Conservation (phyloP, 805 yeast species). For the Yueomyces sp. region DNA sequence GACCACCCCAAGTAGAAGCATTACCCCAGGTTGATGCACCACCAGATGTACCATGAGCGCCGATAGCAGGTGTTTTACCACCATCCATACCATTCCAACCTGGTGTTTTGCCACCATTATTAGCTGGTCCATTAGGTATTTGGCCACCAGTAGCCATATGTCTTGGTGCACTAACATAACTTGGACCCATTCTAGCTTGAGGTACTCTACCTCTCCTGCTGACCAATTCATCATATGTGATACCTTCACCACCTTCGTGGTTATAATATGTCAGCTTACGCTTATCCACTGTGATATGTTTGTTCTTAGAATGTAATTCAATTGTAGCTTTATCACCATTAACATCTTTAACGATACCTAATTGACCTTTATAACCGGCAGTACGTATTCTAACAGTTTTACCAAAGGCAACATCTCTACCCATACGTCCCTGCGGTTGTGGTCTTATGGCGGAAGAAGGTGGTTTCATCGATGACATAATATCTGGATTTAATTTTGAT, state of each 20-base stretch:
- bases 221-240: slow-evolving; percentile 69
- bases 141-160: slow-evolving; percentile 23
- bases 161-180: slow-evolving; percentile 24
- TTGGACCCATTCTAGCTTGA: slow-evolving; percentile 24
- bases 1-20: slow-evolving; percentile 30
- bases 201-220: slow-evolving; percentile 34
- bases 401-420: slow-evolving; percentile 70
- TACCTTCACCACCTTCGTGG: slow-evolving; percentile 47
- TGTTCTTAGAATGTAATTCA: slow-evolving; percentile 85
- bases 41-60: slow-evolving; percentile 20
- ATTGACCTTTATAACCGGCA: slow-evolving; percentile 85
- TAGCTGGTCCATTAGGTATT: slow-evolving; percentile 20
- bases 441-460: slow-evolving; percentile 30
- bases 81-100: slow-evolving; percentile 44
- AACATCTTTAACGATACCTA: slow-evolving; percentile 87
- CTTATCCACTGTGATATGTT: slow-evolving; percentile 75
- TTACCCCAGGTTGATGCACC: slow-evolving; percentile 19
- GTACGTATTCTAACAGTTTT: slow-evolving; percentile 81
- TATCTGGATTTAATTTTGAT: slow-evolving; percentile 73
- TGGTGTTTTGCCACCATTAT: slow-evolving; percentile 33
- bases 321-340: slow-evolving; percentile 86
- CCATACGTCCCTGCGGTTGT: slow-evolving; percentile 43
- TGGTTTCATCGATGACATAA: slow-evolving; percentile 34
- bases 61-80: slow-evolving; percentile 31
- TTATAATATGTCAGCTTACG: slow-evolving; percentile 62